Evolutionary conservation across 2,329 filamentous ascomycete genomes (phyloP).

Genomic region (Exutisphaerella laricina): DNA sequence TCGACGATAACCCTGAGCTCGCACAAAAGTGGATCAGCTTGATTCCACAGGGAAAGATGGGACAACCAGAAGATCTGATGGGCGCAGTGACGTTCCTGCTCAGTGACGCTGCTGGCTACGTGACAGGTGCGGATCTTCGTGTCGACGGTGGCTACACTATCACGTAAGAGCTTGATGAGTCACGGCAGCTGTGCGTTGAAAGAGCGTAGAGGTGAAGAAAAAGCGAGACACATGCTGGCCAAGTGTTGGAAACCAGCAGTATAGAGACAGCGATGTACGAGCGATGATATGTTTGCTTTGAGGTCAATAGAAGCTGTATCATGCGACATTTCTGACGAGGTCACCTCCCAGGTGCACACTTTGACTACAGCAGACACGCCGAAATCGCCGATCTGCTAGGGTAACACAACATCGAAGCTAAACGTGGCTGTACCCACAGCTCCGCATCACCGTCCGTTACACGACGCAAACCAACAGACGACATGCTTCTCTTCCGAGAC

Average conservation of each 20-base stretch:
- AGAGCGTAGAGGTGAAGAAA: background rate
- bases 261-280: too few relatives aligned
- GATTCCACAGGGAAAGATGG: constrained; percentile 93
- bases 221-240: background rate
- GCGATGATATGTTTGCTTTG: too few relatives aligned
- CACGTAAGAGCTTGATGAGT: constrained; percentile 24
- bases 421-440: too few relatives aligned
- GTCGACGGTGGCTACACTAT: constrained; percentile 42
- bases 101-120: constrained; percentile 70
- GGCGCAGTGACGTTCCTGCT: constrained; percentile 83
- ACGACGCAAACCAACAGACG: too few relatives aligned
- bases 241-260: background rate
- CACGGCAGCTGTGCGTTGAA: background rate
- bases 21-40: constrained; percentile 85
- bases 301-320: too few relatives aligned
- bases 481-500: too few relatives aligned
- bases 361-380: too few relatives aligned
- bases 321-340: too few relatives aligned
- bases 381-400: too few relatives aligned
- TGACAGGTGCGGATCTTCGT: constrained; percentile 49
- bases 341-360: too few relatives aligned
- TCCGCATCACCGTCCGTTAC: too few relatives aligned
- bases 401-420: too few relatives aligned
- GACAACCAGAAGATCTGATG: constrained; percentile 84
- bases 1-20: constrained; percentile 86